phyloP scores from a whole-genome alignment of 2,329 filamentous ascomycete species.

The Nothophoma quercina region DNA sequence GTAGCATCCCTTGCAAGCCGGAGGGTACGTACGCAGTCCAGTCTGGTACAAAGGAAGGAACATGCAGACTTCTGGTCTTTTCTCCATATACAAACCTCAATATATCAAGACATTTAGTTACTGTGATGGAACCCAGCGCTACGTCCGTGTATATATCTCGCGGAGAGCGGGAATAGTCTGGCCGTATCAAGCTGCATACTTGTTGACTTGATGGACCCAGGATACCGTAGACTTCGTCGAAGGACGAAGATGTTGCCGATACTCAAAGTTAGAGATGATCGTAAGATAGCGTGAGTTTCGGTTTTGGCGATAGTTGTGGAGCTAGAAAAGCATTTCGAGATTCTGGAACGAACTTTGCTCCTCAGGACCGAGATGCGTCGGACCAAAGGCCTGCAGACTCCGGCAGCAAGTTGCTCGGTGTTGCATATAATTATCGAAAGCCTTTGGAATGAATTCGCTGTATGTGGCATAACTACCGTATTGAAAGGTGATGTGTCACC shows the following conservation, averaged over 20 bases:
- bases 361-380: background rate
- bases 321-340: background rate
- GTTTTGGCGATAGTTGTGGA: background rate
- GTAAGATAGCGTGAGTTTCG: background rate
- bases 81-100: background rate
- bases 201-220: background rate
- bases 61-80: background rate
- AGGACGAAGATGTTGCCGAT: background rate
- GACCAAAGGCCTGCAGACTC: background rate
- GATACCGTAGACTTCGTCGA: background rate
- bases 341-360: background rate
- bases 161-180: background rate
- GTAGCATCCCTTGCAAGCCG: background rate
- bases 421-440: background rate
- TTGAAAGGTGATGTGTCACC: background rate
- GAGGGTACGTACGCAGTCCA: background rate
- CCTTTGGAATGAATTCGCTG: background rate
- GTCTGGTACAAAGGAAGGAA: background rate
- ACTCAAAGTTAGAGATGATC: background rate
- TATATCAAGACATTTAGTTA: background rate
- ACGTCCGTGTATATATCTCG: background rate
- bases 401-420: background rate
- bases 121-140: background rate
- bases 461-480: background rate
- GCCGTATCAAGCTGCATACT: background rate